phyloP scores from a whole-genome alignment of 202 grass and related monocot genomes.

The Eragrostis tef region DNA sequence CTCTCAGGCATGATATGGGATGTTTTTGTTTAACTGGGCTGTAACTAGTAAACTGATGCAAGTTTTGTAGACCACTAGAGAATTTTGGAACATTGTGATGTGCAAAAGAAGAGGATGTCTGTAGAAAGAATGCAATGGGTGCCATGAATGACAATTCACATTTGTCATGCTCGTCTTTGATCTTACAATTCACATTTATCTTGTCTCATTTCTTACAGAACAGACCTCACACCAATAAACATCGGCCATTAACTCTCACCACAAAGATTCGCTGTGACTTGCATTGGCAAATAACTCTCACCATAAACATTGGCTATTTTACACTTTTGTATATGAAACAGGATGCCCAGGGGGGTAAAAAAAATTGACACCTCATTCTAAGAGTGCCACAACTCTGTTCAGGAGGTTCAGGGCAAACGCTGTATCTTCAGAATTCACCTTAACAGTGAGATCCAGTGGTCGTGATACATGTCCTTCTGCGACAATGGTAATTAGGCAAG shows the following conservation, averaged over 20 bases:
- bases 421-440: conserved; percentile 89
- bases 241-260: not conserved
- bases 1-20: not conserved
- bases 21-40: not conserved
- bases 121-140: not conserved
- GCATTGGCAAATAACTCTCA: conserved; percentile 31
- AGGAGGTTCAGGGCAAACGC: conserved; percentile 79
- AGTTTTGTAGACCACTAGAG: not conserved
- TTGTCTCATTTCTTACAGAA: not conserved
- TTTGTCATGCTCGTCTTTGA: not conserved
- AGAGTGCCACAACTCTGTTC: conserved; percentile 64
- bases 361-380: conserved; percentile 53
- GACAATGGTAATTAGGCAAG: conserved; percentile 65
- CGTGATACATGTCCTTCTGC: conserved; percentile 57
- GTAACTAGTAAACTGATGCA: conserved; percentile 18
- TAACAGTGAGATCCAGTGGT: conserved; percentile 62
- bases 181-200: not conserved
- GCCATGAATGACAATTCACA: not conserved
- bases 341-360: not conserved
- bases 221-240: not conserved
- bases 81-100: not conserved
- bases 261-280: not conserved
- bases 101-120: not conserved
- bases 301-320: too few species aligned
- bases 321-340: conserved; percentile 20